A percentile compares a stretch with the other conserved stretches of the same genome.
phyloP scores from a whole-genome alignment of 2,329 filamentous ascomycete species.

The Gremmenia infestans region DNA sequence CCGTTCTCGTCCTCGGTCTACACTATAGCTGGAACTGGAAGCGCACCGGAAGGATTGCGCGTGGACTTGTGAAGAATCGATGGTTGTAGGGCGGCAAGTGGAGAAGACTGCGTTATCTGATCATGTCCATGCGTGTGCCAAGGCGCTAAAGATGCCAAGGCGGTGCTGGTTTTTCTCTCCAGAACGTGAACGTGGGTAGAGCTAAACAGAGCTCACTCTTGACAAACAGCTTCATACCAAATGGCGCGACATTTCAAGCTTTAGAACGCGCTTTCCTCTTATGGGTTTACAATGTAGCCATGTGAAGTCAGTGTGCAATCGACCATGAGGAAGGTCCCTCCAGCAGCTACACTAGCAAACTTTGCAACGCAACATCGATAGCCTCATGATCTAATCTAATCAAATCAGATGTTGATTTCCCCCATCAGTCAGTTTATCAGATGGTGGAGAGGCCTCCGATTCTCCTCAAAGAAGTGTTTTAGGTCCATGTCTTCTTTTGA shows the following conservation, averaged over 20 bases:
- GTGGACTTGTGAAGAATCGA: neutral
- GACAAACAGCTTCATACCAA: too few relatives aligned
- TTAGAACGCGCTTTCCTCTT: neutral
- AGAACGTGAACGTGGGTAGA: too few relatives aligned
- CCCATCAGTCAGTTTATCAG: neutral
- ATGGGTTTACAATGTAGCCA: too few relatives aligned
- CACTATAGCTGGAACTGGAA: too few relatives aligned
- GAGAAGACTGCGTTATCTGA: neutral
- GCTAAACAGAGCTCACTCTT: too few relatives aligned
- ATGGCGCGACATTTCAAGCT: too few relatives aligned
- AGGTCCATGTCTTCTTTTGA: too few relatives aligned
- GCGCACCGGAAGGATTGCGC: too few relatives aligned
- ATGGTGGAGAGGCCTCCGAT: neutral
- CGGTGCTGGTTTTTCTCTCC: neutral
- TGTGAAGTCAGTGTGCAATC: neutral
- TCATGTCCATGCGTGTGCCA: neutral
- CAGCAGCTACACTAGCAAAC: too few relatives aligned
- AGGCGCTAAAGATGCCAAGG: neutral
- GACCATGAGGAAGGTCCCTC: neutral
- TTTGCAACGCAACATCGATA: too few relatives aligned
- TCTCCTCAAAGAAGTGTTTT: too few relatives aligned
- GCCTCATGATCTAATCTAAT: constrained; percentile 1
- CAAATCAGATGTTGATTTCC: neutral
- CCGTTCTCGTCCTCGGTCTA: neutral
- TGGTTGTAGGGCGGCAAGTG: neutral